Evolutionary conservation across 2,329 filamentous ascomycete genomes (phyloP).

Genomic region (Alternaria tenuissima): DNA sequence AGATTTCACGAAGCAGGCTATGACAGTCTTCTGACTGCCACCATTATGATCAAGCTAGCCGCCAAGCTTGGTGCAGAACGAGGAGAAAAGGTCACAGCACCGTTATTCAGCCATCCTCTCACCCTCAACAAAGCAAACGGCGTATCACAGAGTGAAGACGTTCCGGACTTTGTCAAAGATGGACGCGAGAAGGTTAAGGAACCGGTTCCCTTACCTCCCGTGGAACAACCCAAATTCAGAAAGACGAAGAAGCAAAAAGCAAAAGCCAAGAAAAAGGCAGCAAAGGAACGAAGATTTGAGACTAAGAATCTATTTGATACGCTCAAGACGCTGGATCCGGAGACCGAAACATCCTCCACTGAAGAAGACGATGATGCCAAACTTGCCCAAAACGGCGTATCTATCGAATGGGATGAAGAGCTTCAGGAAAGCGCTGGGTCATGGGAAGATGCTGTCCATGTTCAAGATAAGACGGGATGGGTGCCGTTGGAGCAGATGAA

Average conservation of each 20-base stretch:
- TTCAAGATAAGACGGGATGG: constrained; percentile 31
- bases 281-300: constrained; percentile 24
- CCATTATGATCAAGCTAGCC: constrained; percentile 65
- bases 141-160: constrained; percentile 5
- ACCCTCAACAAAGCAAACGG: constrained; percentile 3
- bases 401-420: constrained; percentile 8
- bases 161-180: constrained; percentile 22
- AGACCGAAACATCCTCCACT: constrained; percentile 11
- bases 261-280: constrained; percentile 25
- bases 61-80: constrained; percentile 57
- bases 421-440: constrained; percentile 3
- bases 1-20: constrained; percentile 69
- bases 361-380: constrained; percentile 18
- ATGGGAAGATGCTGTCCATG: constrained; percentile 33
- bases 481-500: constrained; percentile 27
- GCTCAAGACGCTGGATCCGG: constrained; percentile 18
- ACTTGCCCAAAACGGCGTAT: constrained; percentile 3
- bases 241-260: constrained; percentile 19
- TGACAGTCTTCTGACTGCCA: constrained; percentile 68
- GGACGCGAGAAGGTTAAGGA: constrained; percentile 26
- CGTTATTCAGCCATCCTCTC: background rate
- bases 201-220: constrained; percentile 26
- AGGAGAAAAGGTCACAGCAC: constrained; percentile 4
- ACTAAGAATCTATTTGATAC: constrained; percentile 41
- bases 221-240: constrained; percentile 6